These are phyloP conservation scores for Sarocladium kiliense DNA, from an alignment of 2,329 filamentous ascomycete genomes.

Conservation along the genomic window DNA sequence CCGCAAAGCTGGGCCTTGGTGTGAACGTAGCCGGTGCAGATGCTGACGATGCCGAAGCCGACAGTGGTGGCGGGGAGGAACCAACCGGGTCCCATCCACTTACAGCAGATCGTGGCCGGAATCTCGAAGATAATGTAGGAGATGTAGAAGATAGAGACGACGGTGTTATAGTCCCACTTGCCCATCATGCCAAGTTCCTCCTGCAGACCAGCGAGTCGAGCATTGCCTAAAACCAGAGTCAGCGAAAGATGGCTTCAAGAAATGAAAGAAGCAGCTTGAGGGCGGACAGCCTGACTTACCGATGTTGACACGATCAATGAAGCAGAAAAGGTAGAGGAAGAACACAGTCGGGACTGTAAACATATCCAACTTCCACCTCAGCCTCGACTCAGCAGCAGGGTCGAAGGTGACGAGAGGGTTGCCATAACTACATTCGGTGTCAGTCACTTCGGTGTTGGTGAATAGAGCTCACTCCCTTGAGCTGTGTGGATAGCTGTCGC, in stretches of 20 bases:
- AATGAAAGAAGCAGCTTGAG: too few relatives aligned
- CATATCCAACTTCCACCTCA: slow-evolving; percentile 60
- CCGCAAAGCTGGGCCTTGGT: slow-evolving; percentile 46
- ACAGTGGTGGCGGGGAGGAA: slow-evolving; percentile 60
- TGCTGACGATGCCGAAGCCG: slow-evolving; percentile 48
- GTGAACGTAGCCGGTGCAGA: slow-evolving; percentile 62
- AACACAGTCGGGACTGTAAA: slow-evolving; percentile 59
- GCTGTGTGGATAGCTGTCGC: too few relatives aligned
- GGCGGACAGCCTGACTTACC: too few relatives aligned
- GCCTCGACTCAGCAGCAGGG: slow-evolving; percentile 45
- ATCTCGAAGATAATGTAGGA: slow-evolving; percentile 71
- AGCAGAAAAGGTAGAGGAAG: slow-evolving; percentile 49
- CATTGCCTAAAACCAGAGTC: slow-evolving; percentile 51
- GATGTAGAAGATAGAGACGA: slow-evolving; percentile 67
- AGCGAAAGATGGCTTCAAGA: too few relatives aligned
- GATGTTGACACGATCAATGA: slow-evolving; percentile 64
- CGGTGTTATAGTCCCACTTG: slow-evolving; percentile 60
- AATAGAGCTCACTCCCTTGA: too few relatives aligned
- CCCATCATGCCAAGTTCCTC: slow-evolving; percentile 52
- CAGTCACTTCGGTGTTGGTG: too few relatives aligned
- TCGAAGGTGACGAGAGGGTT: slow-evolving; percentile 49
- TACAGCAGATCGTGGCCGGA: slow-evolving; percentile 64
- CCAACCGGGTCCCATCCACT: slow-evolving; percentile 67
- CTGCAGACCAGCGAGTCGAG: slow-evolving; percentile 59
- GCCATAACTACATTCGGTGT: slow-evolving; percentile 34